phyloP scores from a whole-genome alignment of 2,329 filamentous ascomycete genomes.

The Berkeleyomyces basicola region DNA sequence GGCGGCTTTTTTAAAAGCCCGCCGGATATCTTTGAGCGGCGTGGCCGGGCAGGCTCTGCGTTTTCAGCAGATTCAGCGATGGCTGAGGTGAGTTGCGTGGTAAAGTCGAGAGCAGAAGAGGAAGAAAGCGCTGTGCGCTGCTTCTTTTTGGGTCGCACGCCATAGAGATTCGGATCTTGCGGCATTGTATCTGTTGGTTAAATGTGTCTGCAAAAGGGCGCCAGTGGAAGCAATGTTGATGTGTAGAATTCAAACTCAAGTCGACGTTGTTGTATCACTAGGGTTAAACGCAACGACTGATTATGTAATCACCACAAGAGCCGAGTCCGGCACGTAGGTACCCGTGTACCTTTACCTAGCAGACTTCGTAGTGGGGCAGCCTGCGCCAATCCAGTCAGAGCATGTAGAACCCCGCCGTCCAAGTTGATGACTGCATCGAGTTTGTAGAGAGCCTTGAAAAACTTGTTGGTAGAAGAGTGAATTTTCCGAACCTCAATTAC shows the following conservation, averaged over 20 bases:
- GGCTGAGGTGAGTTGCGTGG: constrained; percentile 70
- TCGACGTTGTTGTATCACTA: background rate
- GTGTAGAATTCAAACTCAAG: background rate
- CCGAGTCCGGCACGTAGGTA: constrained; percentile 4
- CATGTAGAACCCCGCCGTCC: background rate
- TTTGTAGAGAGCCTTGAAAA: background rate
- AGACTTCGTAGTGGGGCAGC: constrained; percentile 4
- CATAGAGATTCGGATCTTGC: constrained; percentile 59
- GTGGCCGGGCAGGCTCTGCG: constrained; percentile 10
- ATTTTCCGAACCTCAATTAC: background rate
- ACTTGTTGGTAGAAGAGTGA: background rate
- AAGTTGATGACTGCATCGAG: background rate
- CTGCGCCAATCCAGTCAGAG: constrained; percentile 14
- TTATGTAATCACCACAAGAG: background rate
- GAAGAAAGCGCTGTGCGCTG: constrained; percentile 53
- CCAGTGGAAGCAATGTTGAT: background rate
- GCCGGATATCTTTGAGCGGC: background rate
- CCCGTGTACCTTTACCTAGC: background rate
- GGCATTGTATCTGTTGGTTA: constrained; percentile 27
- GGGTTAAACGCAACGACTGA: background rate
- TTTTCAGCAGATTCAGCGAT: constrained; percentile 41
- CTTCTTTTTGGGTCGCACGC: constrained; percentile 53
- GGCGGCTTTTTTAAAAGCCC: constrained; percentile 1
- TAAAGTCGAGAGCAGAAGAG: constrained; percentile 63
- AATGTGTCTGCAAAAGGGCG: background rate